Base-by-base conservation (phyloP, 2,329 filamentous ascomycete species). In the Colletotrichum lentis region DNA sequence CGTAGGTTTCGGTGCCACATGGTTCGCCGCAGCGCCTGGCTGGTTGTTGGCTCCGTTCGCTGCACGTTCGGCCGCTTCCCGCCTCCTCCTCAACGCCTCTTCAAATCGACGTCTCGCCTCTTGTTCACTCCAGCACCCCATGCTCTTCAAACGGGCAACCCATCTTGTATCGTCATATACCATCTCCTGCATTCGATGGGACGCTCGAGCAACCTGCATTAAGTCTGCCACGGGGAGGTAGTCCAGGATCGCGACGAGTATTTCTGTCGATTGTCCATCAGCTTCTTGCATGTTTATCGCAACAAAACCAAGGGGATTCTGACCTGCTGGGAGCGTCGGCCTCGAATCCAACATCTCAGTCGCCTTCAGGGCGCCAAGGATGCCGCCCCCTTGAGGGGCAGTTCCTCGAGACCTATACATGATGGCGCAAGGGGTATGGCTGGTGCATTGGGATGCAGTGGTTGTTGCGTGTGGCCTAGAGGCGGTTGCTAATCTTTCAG, bases 121-220 rank as follows among this genome's bases (percentile, higher is more conserved):
- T 3, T 83, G 79, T 76, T 99, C 96, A 75, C 97, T 91, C 96
- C 96, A 99, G 72, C 92, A 91, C 2, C 91, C 92, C 89, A 99
- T 97, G 67, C 86, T 89, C 76, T 91, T 91, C 62, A 99, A 80
- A 71, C 92, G 87, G 71, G 92, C 89, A 46, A 98, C 91, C 96
- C 96, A 99, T 81, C 95, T 87, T 57, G 94, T 93, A 78, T 99
- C 96, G 78, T 99, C 96, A 80, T 98, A 99, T 3, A 97, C 94
- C 94, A 99, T 99, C 80, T 99, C 96, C 76, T 91, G 91, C 85
- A 98, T 88, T 69, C 93, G 91, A 76, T 88, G 91, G 67, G 93
- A 97, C 27, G 92, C 90, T 71, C 91, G 90, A 52, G 96, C 95
- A 76, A 93, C 95, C 72, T 89, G 88, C 77, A 98, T 87, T 74